Evolutionary conservation across 2,329 filamentous ascomycete species (phyloP).

Genomic region (Lecanicillium sp.): DNA sequence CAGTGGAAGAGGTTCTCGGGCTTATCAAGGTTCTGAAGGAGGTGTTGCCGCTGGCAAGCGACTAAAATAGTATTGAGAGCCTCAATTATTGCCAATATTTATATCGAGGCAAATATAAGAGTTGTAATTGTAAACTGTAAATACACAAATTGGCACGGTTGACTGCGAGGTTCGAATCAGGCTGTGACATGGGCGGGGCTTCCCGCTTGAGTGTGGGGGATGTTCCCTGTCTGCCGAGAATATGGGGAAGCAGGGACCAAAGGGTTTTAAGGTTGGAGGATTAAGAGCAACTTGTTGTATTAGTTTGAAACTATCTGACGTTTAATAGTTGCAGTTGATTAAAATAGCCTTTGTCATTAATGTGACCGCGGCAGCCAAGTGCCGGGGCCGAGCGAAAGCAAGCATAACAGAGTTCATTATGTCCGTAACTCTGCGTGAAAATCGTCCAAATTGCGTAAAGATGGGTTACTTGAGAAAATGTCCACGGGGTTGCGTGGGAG

Average conservation of each 20-base stretch:
- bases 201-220: background rate
- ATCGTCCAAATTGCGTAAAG: background rate
- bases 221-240: background rate
- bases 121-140: background rate
- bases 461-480: no score
- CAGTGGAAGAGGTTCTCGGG: slow-evolving; percentile 13
- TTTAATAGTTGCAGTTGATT: background rate
- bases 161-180: background rate
- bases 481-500: no score
- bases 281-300: slow-evolving; percentile 7
- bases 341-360: background rate
- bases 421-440: background rate
- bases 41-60: slow-evolving; percentile 2
- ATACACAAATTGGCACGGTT: no score
- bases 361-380: background rate
- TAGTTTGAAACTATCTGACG: background rate
- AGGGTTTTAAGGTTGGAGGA: background rate
- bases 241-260: background rate
- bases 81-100: no score
- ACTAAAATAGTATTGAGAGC: slow-evolving; percentile 1
- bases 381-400: background rate
- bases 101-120: background rate
- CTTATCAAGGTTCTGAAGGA: slow-evolving; percentile 9
- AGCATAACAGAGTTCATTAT: background rate
- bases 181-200: background rate